Conservation (phyloP, 441 rosid genomes). For the Biscutella laevigata region DNA sequence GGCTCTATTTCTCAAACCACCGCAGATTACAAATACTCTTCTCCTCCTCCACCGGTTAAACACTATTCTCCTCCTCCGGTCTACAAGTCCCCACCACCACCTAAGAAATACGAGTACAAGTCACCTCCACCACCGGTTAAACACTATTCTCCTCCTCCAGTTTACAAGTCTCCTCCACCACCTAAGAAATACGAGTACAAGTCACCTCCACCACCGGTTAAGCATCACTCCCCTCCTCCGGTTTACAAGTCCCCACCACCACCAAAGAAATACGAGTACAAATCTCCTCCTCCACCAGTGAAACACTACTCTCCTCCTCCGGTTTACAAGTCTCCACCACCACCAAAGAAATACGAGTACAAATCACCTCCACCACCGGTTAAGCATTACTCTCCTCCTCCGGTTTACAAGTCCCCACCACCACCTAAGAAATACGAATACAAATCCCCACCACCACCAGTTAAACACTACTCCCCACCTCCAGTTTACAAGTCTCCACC, state of each 20-base stretch:
- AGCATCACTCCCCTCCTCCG: slow-evolving; percentile 4
- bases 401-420: slow-evolving; percentile 6
- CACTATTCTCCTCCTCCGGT: slow-evolving; percentile 14
- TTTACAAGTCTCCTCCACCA: slow-evolving; percentile 24
- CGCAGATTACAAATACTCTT: slow-evolving; percentile 25
- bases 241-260: slow-evolving; percentile 14
- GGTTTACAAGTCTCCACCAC: neutral
- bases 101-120: neutral
- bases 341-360: neutral
- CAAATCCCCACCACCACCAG: slow-evolving; percentile 27
- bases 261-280: neutral
- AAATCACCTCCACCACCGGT: slow-evolving; percentile 12
- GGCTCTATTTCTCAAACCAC: slow-evolving; percentile 25
- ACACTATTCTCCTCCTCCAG: slow-evolving; percentile 2
- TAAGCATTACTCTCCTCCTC: slow-evolving; percentile 7
- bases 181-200: slow-evolving; percentile 20
- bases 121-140: slow-evolving; percentile 13
- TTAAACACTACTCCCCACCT: neutral
- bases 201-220: slow-evolving; percentile 27
- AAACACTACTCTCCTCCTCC: slow-evolving; percentile 10
- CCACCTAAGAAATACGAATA: slow-evolving; percentile 8
- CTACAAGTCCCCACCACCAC: slow-evolving; percentile 2
- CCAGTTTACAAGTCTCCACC: slow-evolving; percentile 2
- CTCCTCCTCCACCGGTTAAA: slow-evolving; percentile 24
- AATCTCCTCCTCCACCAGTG: slow-evolving; percentile 14